These are phyloP conservation scores for Quercus glauca DNA, from an alignment of 306 rosid genomes.

Conservation along the genomic window DNA sequence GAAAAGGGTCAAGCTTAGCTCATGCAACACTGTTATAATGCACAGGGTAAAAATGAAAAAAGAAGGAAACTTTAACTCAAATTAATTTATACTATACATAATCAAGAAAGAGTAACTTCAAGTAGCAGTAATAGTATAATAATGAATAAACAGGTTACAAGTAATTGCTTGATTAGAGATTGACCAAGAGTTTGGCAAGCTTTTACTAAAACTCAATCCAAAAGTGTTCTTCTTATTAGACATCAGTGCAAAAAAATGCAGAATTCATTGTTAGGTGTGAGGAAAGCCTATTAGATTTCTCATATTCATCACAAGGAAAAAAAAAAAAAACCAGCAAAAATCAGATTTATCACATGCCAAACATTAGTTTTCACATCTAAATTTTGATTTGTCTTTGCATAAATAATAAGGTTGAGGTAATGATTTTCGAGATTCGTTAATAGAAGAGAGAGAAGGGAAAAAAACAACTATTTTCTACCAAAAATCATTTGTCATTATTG, in stretches of 20 bases:
- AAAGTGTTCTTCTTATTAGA: neutral
- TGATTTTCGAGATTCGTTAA: too few relatives aligned
- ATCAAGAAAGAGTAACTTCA: neutral
- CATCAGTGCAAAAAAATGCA: neutral
- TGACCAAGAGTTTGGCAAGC: slow-evolving; percentile 5
- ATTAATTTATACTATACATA: neutral
- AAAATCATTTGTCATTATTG: too few relatives aligned
- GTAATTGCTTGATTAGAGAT: neutral
- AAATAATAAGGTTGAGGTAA: too few relatives aligned
- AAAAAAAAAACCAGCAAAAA: neutral
- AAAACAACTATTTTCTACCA: too few relatives aligned
- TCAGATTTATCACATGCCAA: neutral
- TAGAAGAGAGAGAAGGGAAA: too few relatives aligned
- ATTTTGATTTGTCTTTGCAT: too few relatives aligned
- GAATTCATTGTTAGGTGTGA: neutral
- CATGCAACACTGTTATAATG: neutral
- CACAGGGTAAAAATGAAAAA: neutral
- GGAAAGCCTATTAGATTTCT: neutral
- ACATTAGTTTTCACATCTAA: too few relatives aligned
- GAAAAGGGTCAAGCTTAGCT: neutral
- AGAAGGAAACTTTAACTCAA: neutral
- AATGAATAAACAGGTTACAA: neutral
- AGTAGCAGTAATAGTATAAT: slow-evolving; percentile 2
- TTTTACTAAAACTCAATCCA: neutral
- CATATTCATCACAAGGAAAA: neutral